phyloP scores from a whole-genome alignment of 2,329 filamentous ascomycete genomes.

The Ascochyta viciae-villosae region DNA sequence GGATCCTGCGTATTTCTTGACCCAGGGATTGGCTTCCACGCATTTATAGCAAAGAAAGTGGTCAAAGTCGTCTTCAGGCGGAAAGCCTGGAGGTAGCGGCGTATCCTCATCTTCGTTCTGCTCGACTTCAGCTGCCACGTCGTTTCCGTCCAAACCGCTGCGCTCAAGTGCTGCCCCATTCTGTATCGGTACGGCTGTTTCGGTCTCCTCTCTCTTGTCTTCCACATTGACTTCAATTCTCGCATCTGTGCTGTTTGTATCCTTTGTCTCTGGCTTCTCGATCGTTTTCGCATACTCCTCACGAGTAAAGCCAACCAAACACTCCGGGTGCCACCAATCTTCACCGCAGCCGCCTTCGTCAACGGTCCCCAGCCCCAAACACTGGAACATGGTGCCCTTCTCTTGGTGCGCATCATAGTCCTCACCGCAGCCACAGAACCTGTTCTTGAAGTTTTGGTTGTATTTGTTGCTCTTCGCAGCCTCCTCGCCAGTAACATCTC shows the following conservation, averaged over 20 bases:
- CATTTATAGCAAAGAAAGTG: constrained; percentile 95
- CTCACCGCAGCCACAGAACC: constrained; percentile 87
- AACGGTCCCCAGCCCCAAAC: constrained; percentile 79
- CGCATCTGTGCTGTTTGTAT: constrained; percentile 14
- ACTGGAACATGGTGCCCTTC: constrained; percentile 98
- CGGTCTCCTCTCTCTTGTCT: constrained; percentile 11
- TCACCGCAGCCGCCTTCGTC: constrained; percentile 91
- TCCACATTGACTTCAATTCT: constrained; percentile 13
- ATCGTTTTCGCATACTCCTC: constrained; percentile 68
- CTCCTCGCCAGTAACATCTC: constrained; percentile 76
- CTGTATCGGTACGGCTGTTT: constrained; percentile 26
- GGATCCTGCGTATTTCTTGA: constrained; percentile 84
- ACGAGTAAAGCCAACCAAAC: constrained; percentile 80
- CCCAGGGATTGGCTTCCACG: constrained; percentile 85
- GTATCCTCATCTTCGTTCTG: constrained; percentile 62
- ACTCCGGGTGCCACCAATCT: constrained; percentile 97
- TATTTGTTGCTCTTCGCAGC: constrained; percentile 80
- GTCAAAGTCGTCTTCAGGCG: constrained; percentile 86
- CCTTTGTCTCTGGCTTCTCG: constrained; percentile 32
- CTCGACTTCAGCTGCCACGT: constrained; percentile 58
- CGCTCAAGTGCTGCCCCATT: constrained; percentile 25
- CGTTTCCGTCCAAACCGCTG: constrained; percentile 42
- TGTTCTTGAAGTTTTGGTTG: constrained; percentile 94
- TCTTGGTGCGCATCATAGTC: constrained; percentile 89
- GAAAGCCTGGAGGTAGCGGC: constrained; percentile 84